Percentiles rank a stretch among this genome's conserved stretches.
These are phyloP conservation scores for Zymoseptoria pseudotritici DNA, from an alignment of 2,329 filamentous ascomycete species.

Conservation along the genomic window DNA sequence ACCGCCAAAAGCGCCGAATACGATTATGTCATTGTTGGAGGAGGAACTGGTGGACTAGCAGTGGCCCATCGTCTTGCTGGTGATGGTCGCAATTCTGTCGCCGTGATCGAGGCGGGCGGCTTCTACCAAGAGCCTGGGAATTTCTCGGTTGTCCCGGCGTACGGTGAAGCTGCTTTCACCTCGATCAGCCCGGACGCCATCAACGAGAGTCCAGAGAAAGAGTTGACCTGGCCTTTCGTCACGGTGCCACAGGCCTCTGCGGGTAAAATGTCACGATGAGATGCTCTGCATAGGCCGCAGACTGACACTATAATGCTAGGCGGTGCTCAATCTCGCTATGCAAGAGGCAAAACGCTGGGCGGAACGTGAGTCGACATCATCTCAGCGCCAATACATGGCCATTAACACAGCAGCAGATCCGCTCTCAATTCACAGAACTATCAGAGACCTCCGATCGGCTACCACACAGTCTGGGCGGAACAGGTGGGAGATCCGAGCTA, in stretches of 20 bases:
- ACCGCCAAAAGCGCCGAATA: conserved; percentile 5
- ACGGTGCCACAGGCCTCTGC: conserved; percentile 3
- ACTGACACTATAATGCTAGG: background rate
- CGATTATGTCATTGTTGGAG: conserved; percentile 15
- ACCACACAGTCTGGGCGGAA: conserved; percentile 30
- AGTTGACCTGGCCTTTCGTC: conserved; percentile 7
- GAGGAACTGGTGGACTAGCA: conserved; percentile 16
- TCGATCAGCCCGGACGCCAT: conserved; percentile 1
- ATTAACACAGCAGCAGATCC: conserved; percentile 7
- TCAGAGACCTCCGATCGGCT: conserved; percentile 24
- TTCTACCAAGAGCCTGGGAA: conserved; percentile 21
- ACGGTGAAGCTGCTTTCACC: conserved; percentile 2
- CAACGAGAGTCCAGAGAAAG: conserved; percentile 11
- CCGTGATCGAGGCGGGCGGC: conserved; percentile 22
- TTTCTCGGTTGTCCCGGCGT: conserved; percentile 18
- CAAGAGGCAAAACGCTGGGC: conserved; percentile 23
- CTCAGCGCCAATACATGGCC: background rate
- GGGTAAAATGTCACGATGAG: too few relatives aligned
- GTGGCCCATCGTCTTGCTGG: conserved; percentile 17
- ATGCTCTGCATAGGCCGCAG: too few relatives aligned
- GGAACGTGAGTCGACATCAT: conserved; percentile 1
- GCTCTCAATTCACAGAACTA: conserved; percentile 23
- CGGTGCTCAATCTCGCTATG: conserved; percentile 10
- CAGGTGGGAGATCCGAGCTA: conserved; percentile 28
- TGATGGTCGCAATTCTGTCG: conserved; percentile 11